Conservation (phyloP, 2,329 filamentous ascomycete genomes). For the Cytospora schulzeri region DNA sequence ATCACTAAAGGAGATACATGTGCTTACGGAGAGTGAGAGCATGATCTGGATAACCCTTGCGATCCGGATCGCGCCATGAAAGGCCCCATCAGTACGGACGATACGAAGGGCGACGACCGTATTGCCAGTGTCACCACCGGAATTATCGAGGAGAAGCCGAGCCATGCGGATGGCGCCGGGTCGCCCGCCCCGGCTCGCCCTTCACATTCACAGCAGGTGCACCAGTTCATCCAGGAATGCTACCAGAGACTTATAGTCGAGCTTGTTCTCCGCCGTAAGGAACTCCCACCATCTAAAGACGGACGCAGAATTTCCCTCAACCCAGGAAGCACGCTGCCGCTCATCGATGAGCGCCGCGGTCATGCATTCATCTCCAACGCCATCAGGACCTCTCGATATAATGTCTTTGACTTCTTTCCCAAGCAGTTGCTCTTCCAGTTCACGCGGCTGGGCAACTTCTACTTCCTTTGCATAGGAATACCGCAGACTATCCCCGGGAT, state of each 20-base stretch:
- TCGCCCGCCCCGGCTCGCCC: neutral
- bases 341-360: conserved; percentile 54
- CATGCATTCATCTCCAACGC: conserved; percentile 57
- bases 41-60: conserved; percentile 14
- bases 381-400: conserved; percentile 84
- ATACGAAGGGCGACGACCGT: conserved; percentile 3
- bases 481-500: conserved; percentile 79
- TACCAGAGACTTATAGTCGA: conserved; percentile 23
- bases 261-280: conserved; percentile 30
- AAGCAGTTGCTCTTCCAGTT: conserved; percentile 86
- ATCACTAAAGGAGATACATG: neutral
- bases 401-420: conserved; percentile 79
- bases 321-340: conserved; percentile 32
- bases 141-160: conserved; percentile 19
- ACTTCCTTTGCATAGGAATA: conserved; percentile 82
- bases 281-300: conserved; percentile 32
- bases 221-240: neutral
- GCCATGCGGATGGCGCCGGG: neutral
- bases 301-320: conserved; percentile 34
- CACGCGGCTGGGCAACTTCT: conserved; percentile 82
- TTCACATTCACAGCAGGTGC: conserved; percentile 1
- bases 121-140: conserved; percentile 3
- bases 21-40: neutral
- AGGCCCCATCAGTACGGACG: conserved; percentile 14
- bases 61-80: conserved; percentile 20